These are phyloP conservation scores for Talaromyces trachyspermus DNA, from an alignment of 495 filamentous ascomycete genomes.

Conservation along the genomic window DNA sequence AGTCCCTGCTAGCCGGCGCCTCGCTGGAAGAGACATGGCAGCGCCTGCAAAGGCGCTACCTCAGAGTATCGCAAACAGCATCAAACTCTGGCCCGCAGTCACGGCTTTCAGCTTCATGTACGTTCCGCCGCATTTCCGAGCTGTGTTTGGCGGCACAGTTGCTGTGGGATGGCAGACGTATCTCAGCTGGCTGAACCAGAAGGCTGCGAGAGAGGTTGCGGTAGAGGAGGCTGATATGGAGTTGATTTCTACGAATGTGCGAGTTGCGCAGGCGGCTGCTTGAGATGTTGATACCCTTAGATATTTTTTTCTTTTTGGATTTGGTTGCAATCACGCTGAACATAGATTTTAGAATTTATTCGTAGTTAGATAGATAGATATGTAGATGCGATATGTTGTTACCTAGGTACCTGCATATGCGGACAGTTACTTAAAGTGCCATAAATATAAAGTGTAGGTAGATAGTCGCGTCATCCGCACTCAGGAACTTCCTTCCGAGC, in stretches of 20 bases:
- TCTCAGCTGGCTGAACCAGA: slow-evolving; percentile 71
- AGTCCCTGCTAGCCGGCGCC: slow-evolving; percentile 55
- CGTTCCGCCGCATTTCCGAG: slow-evolving; percentile 67
- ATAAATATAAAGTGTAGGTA: too few relatives aligned
- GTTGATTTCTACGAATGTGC: neutral
- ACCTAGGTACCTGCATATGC: too few relatives aligned
- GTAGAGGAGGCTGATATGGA: slow-evolving; percentile 20
- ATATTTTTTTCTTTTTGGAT: slow-evolving; percentile 1
- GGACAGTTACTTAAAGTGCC: too few relatives aligned
- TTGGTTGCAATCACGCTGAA: too few relatives aligned
- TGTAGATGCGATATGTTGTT: too few relatives aligned
- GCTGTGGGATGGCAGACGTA: slow-evolving; percentile 93
- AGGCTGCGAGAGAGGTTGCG: slow-evolving; percentile 52
- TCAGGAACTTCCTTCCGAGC: too few relatives aligned
- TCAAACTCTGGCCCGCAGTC: slow-evolving; percentile 86
- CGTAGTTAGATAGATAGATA: too few relatives aligned
- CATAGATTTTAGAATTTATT: too few relatives aligned
- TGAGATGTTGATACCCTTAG: slow-evolving; percentile 8
- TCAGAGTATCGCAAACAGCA: slow-evolving; percentile 64
- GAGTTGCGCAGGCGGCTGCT: neutral
- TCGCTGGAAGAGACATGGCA: slow-evolving; percentile 54
- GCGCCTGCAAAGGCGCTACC: slow-evolving; percentile 66
- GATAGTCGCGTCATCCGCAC: too few relatives aligned
- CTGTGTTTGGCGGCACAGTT: slow-evolving; percentile 66
- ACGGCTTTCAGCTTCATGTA: slow-evolving; percentile 85